Evolutionary conservation across 108 stramenopile genomes (phyloP).

Genomic region (Pseudonitzschia delicatissima): DNA sequence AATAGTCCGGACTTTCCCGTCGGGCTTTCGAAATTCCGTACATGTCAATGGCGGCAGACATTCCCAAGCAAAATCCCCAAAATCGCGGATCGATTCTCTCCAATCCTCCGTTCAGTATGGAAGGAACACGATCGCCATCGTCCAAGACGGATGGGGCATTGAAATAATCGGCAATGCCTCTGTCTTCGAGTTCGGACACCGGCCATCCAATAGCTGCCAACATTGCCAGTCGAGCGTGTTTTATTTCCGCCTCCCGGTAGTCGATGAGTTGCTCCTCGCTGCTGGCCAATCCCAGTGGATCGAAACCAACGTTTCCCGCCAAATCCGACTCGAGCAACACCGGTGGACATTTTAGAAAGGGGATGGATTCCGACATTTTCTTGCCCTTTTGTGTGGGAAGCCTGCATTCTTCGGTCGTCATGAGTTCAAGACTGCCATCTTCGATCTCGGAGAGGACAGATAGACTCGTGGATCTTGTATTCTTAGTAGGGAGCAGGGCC

Average conservation of each 20-base stretch:
- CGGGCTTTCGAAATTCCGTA: constrained; percentile 44
- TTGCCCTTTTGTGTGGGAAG: constrained; percentile 24
- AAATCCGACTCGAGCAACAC: constrained; percentile 38
- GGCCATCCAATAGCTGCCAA: constrained; percentile 87
- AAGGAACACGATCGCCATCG: constrained; percentile 64
- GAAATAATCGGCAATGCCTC: constrained; percentile 53
- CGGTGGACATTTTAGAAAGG: constrained; percentile 59
- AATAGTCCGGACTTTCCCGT: constrained; percentile 28
- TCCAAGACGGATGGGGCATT: constrained; percentile 46
- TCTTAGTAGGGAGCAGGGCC: constrained; percentile 6
- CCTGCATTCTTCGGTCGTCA: neutral
- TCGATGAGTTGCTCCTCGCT: constrained; percentile 48
- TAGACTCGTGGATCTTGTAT: no score
- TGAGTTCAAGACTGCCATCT: neutral
- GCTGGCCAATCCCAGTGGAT: constrained; percentile 73
- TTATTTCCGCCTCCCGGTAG: constrained; percentile 84
- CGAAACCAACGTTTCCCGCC: constrained; percentile 88
- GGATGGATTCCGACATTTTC: constrained; percentile 54
- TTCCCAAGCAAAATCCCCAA: constrained; percentile 77
- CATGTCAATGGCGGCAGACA: constrained; percentile 73
- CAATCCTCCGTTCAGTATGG: constrained; percentile 74
- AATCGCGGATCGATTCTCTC: constrained; percentile 59
- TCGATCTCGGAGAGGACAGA: neutral
- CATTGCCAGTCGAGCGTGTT: constrained; percentile 87
- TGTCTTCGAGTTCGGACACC: constrained; percentile 67